Evolutionary conservation across 23 red algal species (phyloP), one percentile per base, ranked within the genome.

Genomic region (Gracilaria domingensis): DNA sequence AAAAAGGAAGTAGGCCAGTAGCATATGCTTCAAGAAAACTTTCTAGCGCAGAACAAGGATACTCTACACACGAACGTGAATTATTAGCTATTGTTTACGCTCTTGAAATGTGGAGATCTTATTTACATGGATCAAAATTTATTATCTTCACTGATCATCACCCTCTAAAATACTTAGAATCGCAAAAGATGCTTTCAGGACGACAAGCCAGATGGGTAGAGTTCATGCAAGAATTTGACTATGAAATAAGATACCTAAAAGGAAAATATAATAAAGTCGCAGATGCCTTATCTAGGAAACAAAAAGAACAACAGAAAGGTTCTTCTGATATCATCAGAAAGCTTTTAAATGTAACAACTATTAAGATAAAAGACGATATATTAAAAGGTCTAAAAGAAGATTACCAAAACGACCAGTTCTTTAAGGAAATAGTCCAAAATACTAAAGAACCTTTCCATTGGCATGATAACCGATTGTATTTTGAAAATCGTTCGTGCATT

Each of bases 21-120:
- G 88, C 88, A 30, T 92, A 57, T 73, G 50, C 59, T 14, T 92
- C 88, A 50, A 82, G 66, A 25, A 89, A 89, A 66, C 45, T 78
- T 62, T 55, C 37, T 23, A 12, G 21, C 21, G 42, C 85, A 40
- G 77, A 82, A 53, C 79, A 92, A 61, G 78, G 79, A 17, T 92
- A 92, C 36, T 26, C 49, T 1, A 83, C 80, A 36, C 77, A 75
- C 20, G 77, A 83, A 57, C 34, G 77, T 53, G 78, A 92, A 17
- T 32, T 92, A 39, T 45, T 92, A 24, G 88, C 29, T 14, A 83
- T 92, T 14, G 50, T 82, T 33, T 49, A 83, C 33, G 59, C 79
- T 13, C 21, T 83, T 26, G 4, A 84, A 72, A 82, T 20, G 4
- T 92, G 56, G 60, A 92, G 88, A 92, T 59, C 47, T 0, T 92